These are phyloP conservation scores for Canariomyces notabilis DNA, from an alignment of 2,329 filamentous ascomycete genomes.

Conservation along the genomic window DNA sequence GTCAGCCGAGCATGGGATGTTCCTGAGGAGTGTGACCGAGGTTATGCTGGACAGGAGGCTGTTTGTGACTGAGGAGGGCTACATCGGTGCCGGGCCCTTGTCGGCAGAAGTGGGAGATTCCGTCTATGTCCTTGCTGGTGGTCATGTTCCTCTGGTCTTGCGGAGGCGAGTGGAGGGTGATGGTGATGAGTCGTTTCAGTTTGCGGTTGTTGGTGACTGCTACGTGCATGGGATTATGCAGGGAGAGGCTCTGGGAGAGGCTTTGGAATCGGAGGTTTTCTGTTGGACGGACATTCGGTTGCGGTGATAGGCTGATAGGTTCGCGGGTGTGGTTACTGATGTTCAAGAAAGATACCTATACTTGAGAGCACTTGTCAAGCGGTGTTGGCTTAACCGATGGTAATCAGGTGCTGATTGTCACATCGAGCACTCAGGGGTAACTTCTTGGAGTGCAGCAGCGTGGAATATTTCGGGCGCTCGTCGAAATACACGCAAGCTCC, in stretches of 20 bases:
- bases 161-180: neutral
- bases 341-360: too few species aligned
- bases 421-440: too few species aligned
- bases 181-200: neutral
- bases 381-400: too few species aligned
- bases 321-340: too few species aligned
- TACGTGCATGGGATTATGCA: neutral
- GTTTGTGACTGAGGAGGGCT: constrained; percentile 3
- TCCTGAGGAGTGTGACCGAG: neutral
- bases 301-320: neutral
- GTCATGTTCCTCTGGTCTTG: constrained; percentile 1
- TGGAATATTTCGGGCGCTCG: too few species aligned
- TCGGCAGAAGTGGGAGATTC: neutral
- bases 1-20: neutral
- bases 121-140: constrained; percentile 1
- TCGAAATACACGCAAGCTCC: too few species aligned
- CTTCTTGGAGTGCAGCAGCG: too few species aligned
- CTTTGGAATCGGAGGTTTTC: neutral
- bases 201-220: neutral
- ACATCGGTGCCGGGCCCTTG: neutral
- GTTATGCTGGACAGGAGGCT: neutral
- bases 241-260: neutral
- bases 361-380: too few species aligned
- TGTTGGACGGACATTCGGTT: neutral
- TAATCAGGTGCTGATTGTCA: too few species aligned